These are phyloP conservation scores for Trichoderma sp. DNA, from an alignment of 2,329 filamentous ascomycete species.

Conservation along the genomic window DNA sequence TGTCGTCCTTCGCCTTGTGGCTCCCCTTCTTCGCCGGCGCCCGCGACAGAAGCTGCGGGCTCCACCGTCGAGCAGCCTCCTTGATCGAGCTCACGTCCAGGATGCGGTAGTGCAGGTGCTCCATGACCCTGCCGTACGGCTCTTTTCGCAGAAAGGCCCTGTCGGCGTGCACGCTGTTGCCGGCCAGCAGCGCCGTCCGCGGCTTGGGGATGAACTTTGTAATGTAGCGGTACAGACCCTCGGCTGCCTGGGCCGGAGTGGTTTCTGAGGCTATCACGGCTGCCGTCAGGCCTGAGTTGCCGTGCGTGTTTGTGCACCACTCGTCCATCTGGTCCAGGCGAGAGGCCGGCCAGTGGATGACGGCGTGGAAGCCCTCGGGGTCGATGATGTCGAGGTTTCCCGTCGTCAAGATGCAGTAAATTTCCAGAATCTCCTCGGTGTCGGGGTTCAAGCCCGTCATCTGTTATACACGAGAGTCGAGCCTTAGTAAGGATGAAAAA, in stretches of 20 bases:
- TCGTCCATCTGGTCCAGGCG: constrained; percentile 78
- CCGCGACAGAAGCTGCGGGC: constrained; percentile 48
- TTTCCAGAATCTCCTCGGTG: constrained; percentile 82
- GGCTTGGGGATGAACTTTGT: constrained; percentile 67
- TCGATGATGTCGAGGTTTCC: constrained; percentile 76
- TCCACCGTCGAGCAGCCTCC: constrained; percentile 85
- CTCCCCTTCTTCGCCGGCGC: constrained; percentile 72
- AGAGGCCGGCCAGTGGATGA: constrained; percentile 72
- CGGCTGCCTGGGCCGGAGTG: constrained; percentile 71
- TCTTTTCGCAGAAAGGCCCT: constrained; percentile 73
- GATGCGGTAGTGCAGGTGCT: constrained; percentile 85
- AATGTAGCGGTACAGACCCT: constrained; percentile 76
- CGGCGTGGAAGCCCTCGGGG: constrained; percentile 72
- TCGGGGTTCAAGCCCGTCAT: constrained; percentile 79
- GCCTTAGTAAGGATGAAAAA: background rate
- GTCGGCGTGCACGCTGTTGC: constrained; percentile 93
- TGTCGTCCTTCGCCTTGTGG: constrained; percentile 86
- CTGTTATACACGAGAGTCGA: constrained; percentile 52
- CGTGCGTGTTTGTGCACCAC: constrained; percentile 86
- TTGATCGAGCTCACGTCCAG: constrained; percentile 92
- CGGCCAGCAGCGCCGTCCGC: constrained; percentile 73
- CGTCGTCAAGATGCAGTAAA: constrained; percentile 90
- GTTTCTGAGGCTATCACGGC: constrained; percentile 73
- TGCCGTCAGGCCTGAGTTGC: constrained; percentile 75
- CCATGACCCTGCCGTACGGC: constrained; percentile 72